phyloP scores from a whole-genome alignment of 768 basidiomycete genomes.

The Phlebiopsis gigantea region DNA sequence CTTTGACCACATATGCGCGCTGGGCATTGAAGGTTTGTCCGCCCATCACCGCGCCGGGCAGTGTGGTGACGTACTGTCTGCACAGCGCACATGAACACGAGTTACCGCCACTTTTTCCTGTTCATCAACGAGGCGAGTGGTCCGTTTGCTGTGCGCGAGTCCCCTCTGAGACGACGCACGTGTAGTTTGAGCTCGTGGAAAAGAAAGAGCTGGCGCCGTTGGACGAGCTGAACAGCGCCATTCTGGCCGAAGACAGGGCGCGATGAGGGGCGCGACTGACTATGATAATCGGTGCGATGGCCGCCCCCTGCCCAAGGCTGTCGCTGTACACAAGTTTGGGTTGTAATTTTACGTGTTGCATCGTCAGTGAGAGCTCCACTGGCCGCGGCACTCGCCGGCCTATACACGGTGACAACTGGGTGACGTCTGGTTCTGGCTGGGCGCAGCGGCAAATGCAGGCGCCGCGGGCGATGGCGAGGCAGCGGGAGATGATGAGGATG shows the following conservation, averaged over 20 bases:
- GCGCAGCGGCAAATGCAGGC: no score
- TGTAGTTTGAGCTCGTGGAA: constrained; percentile 88
- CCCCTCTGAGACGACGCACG: neutral
- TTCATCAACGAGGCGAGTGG: constrained; percentile 88
- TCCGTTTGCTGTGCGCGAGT: neutral
- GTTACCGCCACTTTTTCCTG: constrained; percentile 96
- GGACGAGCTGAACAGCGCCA: constrained; percentile 92
- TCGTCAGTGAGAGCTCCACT: no score
- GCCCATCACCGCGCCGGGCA: neutral
- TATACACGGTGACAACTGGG: no score
- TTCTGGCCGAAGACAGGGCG: constrained; percentile 54
- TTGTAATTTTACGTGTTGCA: no score
- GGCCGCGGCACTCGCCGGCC: no score
- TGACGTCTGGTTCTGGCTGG: no score
- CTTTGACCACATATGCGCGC: constrained; percentile 96
- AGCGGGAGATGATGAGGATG: no score
- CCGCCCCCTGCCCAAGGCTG: no score
- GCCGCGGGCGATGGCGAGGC: no score
- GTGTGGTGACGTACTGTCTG: neutral
- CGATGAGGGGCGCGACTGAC: constrained; percentile 17
- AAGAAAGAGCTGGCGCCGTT: constrained; percentile 94
- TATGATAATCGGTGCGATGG: no score
- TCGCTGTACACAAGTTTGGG: neutral
- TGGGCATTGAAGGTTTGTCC: constrained; percentile 89
- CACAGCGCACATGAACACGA: constrained; percentile 94